phyloP scores from a whole-genome alignment of 1,284 basidiomycete species.

The Malassezia psittaci region DNA sequence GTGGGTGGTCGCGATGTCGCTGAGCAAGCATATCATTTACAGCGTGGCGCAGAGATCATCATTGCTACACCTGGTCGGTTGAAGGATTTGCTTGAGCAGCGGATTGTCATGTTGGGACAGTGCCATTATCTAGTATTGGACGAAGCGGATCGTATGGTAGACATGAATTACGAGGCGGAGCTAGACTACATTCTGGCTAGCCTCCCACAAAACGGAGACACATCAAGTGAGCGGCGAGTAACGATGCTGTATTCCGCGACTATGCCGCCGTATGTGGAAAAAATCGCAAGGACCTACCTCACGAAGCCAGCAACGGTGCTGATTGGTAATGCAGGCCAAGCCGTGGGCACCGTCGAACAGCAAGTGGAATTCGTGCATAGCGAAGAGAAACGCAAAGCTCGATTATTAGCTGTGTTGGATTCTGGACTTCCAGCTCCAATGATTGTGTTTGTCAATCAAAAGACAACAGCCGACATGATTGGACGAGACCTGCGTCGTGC shows the following conservation, averaged over 20 bases:
- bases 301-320: conserved; percentile 86
- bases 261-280: conserved; percentile 92
- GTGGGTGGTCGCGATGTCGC: conserved; percentile 87
- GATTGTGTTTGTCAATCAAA: conserved; percentile 98
- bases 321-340: conserved; percentile 92
- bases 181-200: conserved; percentile 90
- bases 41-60: conserved; percentile 92
- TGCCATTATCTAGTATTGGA: conserved; percentile 99
- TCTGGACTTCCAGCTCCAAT: conserved; percentile 75
- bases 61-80: conserved; percentile 96
- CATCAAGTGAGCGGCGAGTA: conserved; percentile 30
- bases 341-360: conserved; percentile 95
- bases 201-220: conserved; percentile 64
- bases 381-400: conserved; percentile 90
- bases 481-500: conserved; percentile 78
- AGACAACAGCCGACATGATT: conserved; percentile 94
- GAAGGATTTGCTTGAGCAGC: conserved; percentile 91
- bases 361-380: conserved; percentile 81
- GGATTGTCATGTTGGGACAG: conserved; percentile 85
- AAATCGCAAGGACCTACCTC: conserved; percentile 85
- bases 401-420: conserved; percentile 80
- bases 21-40: conserved; percentile 89
- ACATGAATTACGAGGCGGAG: conserved; percentile 89
- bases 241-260: conserved; percentile 87
- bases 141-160: conserved; percentile 97